Percentiles rank a stretch among this genome's conserved stretches.
Evolutionary conservation across 2,329 filamentous ascomycete genomes (phyloP).

Genomic region (Sporothrix sp.): DNA sequence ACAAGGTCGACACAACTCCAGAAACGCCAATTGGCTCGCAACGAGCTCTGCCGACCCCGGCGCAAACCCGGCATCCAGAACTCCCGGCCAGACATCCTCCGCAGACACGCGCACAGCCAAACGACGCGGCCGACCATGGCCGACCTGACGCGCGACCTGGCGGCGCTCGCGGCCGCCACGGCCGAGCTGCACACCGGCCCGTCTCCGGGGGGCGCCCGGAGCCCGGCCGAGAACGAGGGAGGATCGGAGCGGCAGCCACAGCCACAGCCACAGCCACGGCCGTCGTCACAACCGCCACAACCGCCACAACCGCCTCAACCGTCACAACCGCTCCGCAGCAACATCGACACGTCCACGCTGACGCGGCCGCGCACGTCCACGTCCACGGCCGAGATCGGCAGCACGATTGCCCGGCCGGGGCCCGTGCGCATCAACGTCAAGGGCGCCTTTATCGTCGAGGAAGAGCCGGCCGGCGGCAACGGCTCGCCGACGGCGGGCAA

Average conservation of each 20-base stretch:
- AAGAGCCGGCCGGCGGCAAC: slow-evolving; percentile 46
- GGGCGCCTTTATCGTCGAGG: slow-evolving; percentile 92
- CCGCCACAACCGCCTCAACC: not conserved
- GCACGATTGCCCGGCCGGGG: slow-evolving; percentile 51
- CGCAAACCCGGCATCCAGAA: too few relatives aligned
- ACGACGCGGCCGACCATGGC: too few relatives aligned
- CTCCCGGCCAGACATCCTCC: too few relatives aligned
- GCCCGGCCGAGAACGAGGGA: not conserved
- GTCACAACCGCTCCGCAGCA: not conserved
- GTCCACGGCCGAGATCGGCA: slow-evolving; percentile 49
- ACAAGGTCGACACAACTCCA: not conserved
- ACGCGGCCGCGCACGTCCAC: slow-evolving; percentile 32
- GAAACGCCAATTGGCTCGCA: not conserved
- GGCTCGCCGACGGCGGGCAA: slow-evolving; percentile 17
- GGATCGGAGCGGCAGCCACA: too few relatives aligned
- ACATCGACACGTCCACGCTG: not conserved
- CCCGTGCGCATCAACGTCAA: slow-evolving; percentile 92
- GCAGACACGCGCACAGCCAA: not conserved
- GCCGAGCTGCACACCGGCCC: slow-evolving; percentile 1
- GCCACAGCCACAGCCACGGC: not conserved
- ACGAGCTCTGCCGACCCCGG: too few relatives aligned
- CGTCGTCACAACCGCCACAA: not conserved
- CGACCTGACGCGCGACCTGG: not conserved
- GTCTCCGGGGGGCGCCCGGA: not conserved
- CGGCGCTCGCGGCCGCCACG: slow-evolving; percentile 4